These are phyloP conservation scores for Taphrina pruni DNA, from an alignment of 1,139 yeast genomes.

Conservation along the genomic window DNA sequence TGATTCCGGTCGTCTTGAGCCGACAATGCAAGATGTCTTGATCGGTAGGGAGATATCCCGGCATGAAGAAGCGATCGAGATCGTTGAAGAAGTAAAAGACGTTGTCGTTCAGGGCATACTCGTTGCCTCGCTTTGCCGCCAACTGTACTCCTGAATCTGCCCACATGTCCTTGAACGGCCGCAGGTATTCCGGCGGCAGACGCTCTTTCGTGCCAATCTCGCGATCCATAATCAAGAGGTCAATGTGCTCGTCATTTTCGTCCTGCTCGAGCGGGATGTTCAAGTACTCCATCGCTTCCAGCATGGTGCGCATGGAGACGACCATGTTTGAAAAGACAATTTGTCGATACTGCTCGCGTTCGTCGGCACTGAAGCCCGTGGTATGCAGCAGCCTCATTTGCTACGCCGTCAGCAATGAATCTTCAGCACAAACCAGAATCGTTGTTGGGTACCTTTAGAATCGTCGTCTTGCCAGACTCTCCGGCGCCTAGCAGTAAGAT, in stretches of 20 bases:
- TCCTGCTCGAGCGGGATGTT: conserved; percentile 43
- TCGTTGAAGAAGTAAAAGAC: conserved; percentile 61
- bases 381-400: conserved; percentile 87
- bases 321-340: conserved; percentile 93
- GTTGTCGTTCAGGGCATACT: conserved; percentile 85
- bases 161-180: conserved; percentile 57
- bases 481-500: conserved; percentile 62
- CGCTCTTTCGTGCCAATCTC: conserved; percentile 44
- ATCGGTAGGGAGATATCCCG: conserved; percentile 72
- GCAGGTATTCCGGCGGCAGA: conserved; percentile 46
- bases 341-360: conserved; percentile 77
- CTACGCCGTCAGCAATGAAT: conserved; percentile 35
- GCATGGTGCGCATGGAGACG: conserved; percentile 81
- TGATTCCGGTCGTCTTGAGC: conserved; percentile 93
- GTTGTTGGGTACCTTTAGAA: conserved; percentile 59
- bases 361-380: conserved; percentile 80
- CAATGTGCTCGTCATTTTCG: conserved; percentile 40
- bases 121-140: conserved; percentile 69
- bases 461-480: conserved; percentile 95
- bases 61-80: conserved; percentile 56
- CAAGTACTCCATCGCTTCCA: conserved; percentile 53
- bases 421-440: neutral
- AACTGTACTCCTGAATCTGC: conserved; percentile 63
- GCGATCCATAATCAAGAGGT: conserved; percentile 44
- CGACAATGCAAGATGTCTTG: conserved; percentile 87